Percentiles rank a stretch among this genome's conserved stretches.
These are phyloP conservation scores for Cyberlindnera subsufficiens DNA, from an alignment of 805 yeast genomes.

Conservation along the genomic window DNA sequence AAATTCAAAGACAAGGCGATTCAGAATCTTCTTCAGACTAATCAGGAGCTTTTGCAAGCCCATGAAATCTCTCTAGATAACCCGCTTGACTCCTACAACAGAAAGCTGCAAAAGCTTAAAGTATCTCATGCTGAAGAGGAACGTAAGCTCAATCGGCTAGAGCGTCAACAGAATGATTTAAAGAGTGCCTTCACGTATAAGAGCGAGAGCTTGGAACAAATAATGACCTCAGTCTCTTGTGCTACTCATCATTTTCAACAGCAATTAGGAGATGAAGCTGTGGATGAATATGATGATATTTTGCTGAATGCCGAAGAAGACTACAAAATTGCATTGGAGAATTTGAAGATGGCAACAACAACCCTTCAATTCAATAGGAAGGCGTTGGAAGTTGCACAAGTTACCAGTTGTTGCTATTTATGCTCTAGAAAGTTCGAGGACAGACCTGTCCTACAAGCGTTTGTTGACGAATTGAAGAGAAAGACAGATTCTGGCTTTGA, in stretches of 20 bases:
- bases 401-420: conserved; percentile 55
- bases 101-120: neutral
- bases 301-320: conserved; percentile 56
- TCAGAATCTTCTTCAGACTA: conserved; percentile 23
- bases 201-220: conserved; percentile 2
- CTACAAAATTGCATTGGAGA: conserved; percentile 54
- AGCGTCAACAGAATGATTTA: conserved; percentile 7
- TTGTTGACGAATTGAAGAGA: conserved; percentile 25
- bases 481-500: conserved; percentile 28
- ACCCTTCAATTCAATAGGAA: conserved; percentile 62
- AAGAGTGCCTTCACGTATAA: conserved; percentile 15
- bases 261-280: conserved; percentile 27
- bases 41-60: conserved; percentile 19
- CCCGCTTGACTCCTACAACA: conserved; percentile 9
- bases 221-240: conserved; percentile 4
- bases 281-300: conserved; percentile 45
- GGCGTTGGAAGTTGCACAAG: conserved; percentile 60
- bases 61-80: conserved; percentile 12
- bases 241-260: conserved; percentile 10
- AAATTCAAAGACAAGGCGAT: conserved; percentile 26
- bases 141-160: neutral
- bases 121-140: conserved; percentile 7
- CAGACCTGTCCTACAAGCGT: conserved; percentile 18
- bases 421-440: conserved; percentile 64
- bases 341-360: conserved; percentile 62